Evolutionary conservation across 371 early-diverging fungal genomes (phyloP).

Genomic region (Basidiobolus meristosporus): DNA sequence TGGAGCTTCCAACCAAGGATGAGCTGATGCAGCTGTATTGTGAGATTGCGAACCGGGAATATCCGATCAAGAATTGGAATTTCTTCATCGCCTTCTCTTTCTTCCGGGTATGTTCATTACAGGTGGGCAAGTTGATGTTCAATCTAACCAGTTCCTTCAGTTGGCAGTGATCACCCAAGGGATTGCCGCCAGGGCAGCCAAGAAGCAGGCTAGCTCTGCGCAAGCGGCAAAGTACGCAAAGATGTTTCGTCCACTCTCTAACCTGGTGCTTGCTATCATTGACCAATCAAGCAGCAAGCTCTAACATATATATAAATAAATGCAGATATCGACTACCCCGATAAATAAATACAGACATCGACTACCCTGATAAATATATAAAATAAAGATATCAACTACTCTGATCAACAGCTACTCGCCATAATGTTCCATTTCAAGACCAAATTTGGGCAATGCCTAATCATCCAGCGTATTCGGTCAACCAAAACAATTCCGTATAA

Average conservation of each 20-base stretch:
- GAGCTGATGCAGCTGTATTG: constrained; percentile 44
- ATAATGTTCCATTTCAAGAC: too few species aligned
- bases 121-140: background rate
- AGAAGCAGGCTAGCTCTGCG: constrained; percentile 69
- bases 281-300: background rate
- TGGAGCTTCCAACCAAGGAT: constrained; percentile 14
- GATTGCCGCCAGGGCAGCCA: constrained; percentile 68
- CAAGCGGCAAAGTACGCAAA: constrained; percentile 34
- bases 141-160: constrained; percentile 7
- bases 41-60: constrained; percentile 17
- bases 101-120: constrained; percentile 27
- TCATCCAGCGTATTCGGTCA: too few species aligned
- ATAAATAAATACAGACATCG: too few species aligned
- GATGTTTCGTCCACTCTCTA: constrained; percentile 2
- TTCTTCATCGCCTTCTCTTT: constrained; percentile 38
- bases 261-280: background rate
- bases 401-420: too few species aligned
- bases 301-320: background rate
- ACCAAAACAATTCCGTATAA: too few species aligned
- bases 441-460: too few species aligned
- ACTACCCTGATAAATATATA: too few species aligned
- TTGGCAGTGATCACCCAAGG: constrained; percentile 69
- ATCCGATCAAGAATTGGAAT: constrained; percentile 46
- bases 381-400: constrained; percentile 4
- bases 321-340: too few species aligned